These are phyloP conservation scores for Fraxinus platypoda DNA, from an alignment of 305 asterid genomes.

Conservation along the genomic window DNA sequence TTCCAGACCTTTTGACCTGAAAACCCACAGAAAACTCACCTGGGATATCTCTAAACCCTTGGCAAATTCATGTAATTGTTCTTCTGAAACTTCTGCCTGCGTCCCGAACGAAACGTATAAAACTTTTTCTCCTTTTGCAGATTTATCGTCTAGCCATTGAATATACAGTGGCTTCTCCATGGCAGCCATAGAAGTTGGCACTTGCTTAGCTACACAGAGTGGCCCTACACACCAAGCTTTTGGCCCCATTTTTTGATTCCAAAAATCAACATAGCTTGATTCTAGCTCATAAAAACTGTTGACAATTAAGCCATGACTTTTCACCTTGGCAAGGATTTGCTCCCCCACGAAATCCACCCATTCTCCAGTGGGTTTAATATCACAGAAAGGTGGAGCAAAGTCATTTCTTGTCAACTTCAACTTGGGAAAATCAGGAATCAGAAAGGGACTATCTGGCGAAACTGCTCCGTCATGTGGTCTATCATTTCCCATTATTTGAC, in stretches of 20 bases:
- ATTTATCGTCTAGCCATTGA: constrained; percentile 43
- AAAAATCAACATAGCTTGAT: constrained; percentile 37
- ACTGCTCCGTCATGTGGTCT: constrained; percentile 41
- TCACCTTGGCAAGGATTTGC: constrained; percentile 25
- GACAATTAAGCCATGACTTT: constrained; percentile 51
- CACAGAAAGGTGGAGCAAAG: constrained; percentile 45
- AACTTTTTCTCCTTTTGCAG: constrained; percentile 32
- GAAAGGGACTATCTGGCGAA: constrained; percentile 40
- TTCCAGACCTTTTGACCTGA: constrained; percentile 11
- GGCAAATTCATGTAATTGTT: constrained; percentile 48
- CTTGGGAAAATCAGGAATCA: constrained; percentile 37
- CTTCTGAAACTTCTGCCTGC: constrained; percentile 54
- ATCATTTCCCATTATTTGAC: constrained; percentile 26
- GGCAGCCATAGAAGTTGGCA: not conserved
- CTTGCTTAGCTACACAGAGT: constrained; percentile 33
- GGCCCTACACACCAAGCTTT: constrained; percentile 62
- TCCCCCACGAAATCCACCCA: constrained; percentile 44
- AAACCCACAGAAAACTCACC: constrained; percentile 59
- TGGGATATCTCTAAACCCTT: constrained; percentile 47
- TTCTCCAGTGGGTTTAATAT: constrained; percentile 46
- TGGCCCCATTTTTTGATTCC: constrained; percentile 45
- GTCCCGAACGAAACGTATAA: constrained; percentile 70
- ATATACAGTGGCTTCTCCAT: constrained; percentile 20
- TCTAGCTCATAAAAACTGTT: constrained; percentile 58
- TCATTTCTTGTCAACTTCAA: constrained; percentile 49